Evolutionary conservation across 164 flowering plant genomes (phyloP).

Genomic region (Sextonia rubra): DNA sequence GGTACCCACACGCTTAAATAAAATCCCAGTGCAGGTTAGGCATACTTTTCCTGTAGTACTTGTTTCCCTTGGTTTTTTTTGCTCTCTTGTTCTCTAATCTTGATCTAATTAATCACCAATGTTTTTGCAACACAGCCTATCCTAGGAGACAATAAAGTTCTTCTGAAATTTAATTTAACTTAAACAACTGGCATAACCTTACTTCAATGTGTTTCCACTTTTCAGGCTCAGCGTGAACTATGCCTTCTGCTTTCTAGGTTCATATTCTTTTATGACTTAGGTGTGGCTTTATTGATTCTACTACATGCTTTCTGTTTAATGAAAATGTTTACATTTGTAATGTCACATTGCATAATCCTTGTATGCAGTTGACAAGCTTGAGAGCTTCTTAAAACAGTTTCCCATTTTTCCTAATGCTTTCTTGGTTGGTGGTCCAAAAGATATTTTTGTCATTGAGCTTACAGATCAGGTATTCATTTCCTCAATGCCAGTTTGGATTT

Average conservation of each 20-base stretch:
- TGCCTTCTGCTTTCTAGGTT: slow-evolving; percentile 88
- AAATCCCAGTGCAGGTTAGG: slow-evolving; percentile 72
- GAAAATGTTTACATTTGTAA: background rate
- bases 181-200: background rate
- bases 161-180: background rate
- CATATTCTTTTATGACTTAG: slow-evolving; percentile 75
- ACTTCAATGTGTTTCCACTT: slow-evolving; percentile 8
- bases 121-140: background rate
- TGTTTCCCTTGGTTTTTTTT: background rate
- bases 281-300: slow-evolving; percentile 30
- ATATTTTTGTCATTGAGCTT: slow-evolving; percentile 78
- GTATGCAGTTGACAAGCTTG: slow-evolving; percentile 72
- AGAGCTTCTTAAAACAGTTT: slow-evolving; percentile 63
- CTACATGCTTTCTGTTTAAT: slow-evolving; percentile 2
- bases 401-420: slow-evolving; percentile 84
- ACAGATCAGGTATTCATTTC: slow-evolving; percentile 68
- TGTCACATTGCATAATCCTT: slow-evolving; percentile 7
- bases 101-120: background rate
- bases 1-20: slow-evolving; percentile 48
- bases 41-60: background rate
- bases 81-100: background rate
- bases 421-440: slow-evolving; percentile 85
- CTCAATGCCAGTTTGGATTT: background rate
- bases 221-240: slow-evolving; percentile 79
- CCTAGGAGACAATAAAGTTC: background rate